Conservation (phyloP, 176 grass and related monocot genomes). For the Saccharum spontaneum region DNA sequence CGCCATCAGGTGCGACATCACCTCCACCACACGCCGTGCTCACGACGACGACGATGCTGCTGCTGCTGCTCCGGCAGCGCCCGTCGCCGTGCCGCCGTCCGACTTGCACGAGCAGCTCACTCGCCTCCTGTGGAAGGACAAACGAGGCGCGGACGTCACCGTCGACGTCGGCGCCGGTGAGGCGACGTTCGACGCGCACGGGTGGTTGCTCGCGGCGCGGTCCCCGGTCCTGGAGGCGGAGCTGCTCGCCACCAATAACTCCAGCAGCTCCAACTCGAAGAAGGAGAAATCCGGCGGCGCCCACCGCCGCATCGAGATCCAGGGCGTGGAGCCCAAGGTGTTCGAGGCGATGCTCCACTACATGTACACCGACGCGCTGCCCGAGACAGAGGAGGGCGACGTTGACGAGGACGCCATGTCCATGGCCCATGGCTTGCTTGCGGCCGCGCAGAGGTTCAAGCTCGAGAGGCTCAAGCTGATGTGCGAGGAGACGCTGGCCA, state of each 20-base stretch:
- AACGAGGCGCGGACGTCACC: neutral
- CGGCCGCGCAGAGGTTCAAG: too few relatives aligned
- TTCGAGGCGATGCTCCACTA: conserved; percentile 4
- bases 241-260: neutral
- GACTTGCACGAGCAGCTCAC: conserved; percentile 2
- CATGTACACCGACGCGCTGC: conserved; percentile 19
- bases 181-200: conserved; percentile 4
- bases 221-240: neutral
- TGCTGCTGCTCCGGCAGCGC: too few relatives aligned
- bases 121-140: neutral
- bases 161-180: neutral
- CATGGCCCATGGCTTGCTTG: too few relatives aligned
- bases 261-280: too few relatives aligned
- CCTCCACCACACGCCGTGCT: neutral
- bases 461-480: too few relatives aligned
- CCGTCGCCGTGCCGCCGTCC: neutral
- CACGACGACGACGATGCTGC: neutral
- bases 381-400: neutral
- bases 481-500: too few relatives aligned
- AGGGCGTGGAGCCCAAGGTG: neutral
- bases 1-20: neutral
- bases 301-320: neutral
- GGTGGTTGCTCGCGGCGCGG: conserved; percentile 18
- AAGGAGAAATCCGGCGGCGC: neutral
- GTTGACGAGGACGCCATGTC: neutral